Evolutionary conservation across 2,329 filamentous ascomycete genomes (phyloP).

Genomic region (Claviceps humidiphila): DNA sequence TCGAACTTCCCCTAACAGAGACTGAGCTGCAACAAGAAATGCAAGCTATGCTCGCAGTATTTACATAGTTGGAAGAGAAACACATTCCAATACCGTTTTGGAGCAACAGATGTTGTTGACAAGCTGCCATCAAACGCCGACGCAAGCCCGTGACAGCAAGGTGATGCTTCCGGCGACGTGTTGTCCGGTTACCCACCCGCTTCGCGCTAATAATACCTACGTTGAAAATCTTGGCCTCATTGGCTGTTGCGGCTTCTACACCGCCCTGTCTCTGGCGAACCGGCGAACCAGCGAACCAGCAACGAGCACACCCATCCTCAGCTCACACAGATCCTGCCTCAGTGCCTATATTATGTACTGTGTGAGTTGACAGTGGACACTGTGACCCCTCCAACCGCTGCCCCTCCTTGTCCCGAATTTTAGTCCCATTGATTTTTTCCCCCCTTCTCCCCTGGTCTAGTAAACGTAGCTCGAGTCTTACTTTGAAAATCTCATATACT

Average conservation of each 20-base stretch:
- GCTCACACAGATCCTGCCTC: not conserved
- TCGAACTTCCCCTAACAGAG: too few relatives aligned
- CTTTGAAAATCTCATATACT: conserved; percentile 11
- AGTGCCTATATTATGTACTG: too few relatives aligned
- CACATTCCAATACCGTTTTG: too few relatives aligned
- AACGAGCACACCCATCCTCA: not conserved
- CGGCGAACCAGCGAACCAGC: conserved; percentile 1
- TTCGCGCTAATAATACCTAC: not conserved
- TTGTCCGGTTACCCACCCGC: not conserved
- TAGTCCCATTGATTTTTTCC: not conserved
- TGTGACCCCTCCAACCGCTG: conserved; percentile 1
- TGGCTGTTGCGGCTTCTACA: not conserved
- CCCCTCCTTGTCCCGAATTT: not conserved
- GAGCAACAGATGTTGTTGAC: too few relatives aligned
- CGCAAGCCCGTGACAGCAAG: too few relatives aligned
- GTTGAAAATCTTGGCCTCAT: conserved; percentile 7
- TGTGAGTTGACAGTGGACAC: too few relatives aligned
- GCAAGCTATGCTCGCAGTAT: too few relatives aligned
- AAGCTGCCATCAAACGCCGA: too few relatives aligned
- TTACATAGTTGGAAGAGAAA: too few relatives aligned
- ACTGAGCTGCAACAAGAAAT: too few relatives aligned
- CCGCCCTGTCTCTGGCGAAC: conserved; percentile 3
- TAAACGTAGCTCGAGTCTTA: not conserved
- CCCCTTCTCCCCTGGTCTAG: not conserved
- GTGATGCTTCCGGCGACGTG: too few relatives aligned